phyloP scores from a whole-genome alignment of 805 yeast species.

The Candida broadrunensis region DNA sequence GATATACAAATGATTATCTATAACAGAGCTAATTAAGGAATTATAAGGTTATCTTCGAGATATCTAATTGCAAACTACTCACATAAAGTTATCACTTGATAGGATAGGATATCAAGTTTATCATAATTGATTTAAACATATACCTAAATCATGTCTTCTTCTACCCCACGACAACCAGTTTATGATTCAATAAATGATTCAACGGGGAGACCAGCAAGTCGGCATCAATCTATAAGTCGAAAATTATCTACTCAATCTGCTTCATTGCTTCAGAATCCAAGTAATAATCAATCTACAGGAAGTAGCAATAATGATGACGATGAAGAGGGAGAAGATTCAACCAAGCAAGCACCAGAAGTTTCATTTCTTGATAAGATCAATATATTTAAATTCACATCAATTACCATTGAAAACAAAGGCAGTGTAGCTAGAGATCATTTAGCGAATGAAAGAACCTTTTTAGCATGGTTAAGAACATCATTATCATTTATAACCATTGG shows the following conservation, averaged over 20 bases:
- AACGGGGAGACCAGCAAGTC: background rate
- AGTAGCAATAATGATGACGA: background rate
- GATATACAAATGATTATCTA: too few relatives aligned
- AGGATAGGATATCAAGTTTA: too few relatives aligned
- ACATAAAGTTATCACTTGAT: too few relatives aligned
- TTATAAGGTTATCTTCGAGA: too few relatives aligned
- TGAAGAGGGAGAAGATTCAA: background rate
- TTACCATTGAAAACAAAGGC: slow-evolving; percentile 47
- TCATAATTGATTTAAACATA: too few relatives aligned
- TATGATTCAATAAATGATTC: background rate
- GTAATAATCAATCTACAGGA: background rate
- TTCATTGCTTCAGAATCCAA: too few relatives aligned
- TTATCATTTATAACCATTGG: slow-evolving; percentile 57
- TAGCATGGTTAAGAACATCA: slow-evolving; percentile 65
- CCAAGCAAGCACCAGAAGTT: background rate
- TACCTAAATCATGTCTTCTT: background rate
- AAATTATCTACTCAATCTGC: background rate
- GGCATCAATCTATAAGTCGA: background rate
- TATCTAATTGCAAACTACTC: too few relatives aligned
- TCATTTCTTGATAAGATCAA: background rate
- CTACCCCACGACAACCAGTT: background rate
- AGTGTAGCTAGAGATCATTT: slow-evolving; percentile 62
- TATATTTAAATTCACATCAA: slow-evolving; percentile 6
- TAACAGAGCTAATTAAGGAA: too few relatives aligned
- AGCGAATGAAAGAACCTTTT: slow-evolving; percentile 63